Conservation (phyloP, 2,329 filamentous ascomycete species). For the Microsporum canis region DNA sequence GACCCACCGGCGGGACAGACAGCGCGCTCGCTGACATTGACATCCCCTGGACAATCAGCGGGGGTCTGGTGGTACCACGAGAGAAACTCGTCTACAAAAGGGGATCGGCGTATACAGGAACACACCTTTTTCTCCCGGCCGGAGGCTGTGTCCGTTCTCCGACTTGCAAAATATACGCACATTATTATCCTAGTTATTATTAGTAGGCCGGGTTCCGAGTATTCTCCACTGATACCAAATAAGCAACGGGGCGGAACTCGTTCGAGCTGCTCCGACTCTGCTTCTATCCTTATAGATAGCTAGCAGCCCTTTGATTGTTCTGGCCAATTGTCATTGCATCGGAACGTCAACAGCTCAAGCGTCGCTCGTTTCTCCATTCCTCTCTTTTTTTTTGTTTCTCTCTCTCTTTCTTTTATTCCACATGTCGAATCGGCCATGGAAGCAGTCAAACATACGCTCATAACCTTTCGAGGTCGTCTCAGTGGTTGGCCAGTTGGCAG, state of each 20-base stretch:
- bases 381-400: neutral
- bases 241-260: neutral
- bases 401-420: neutral
- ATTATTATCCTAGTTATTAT: neutral
- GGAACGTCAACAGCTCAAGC: neutral
- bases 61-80: neutral
- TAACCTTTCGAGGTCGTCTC: neutral
- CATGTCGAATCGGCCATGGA: neutral
- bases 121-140: neutral
- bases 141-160: neutral
- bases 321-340: neutral
- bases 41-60: neutral
- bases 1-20: neutral
- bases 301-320: neutral
- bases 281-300: neutral
- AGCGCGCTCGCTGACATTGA: neutral
- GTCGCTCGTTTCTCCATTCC: neutral
- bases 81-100: too few species aligned
- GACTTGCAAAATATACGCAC: neutral
- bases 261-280: neutral
- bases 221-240: neutral
- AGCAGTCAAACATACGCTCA: neutral
- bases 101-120: neutral
- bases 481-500: neutral
- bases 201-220: neutral